Evolutionary conservation across 345 rosid genomes (phyloP).

Genomic region (Corchorus capsularis): DNA sequence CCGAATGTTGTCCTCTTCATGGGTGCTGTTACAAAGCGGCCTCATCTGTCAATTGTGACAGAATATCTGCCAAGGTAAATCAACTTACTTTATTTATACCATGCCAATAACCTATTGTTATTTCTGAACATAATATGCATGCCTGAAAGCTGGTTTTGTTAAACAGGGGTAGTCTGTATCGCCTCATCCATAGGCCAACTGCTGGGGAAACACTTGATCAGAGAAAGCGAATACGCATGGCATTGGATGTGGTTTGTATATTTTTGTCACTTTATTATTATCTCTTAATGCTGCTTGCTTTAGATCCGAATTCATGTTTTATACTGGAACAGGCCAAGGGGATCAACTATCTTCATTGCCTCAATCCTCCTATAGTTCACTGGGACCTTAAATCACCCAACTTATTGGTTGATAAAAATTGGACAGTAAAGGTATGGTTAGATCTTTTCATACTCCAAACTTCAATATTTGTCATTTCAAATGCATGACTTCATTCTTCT

Average conservation of each 20-base stretch:
- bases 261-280: neutral
- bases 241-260: conserved; percentile 82
- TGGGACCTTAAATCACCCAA: conserved; percentile 99
- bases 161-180: conserved; percentile 91
- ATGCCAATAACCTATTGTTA: neutral
- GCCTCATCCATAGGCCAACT: conserved; percentile 85
- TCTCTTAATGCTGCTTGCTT: neutral
- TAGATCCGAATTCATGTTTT: conserved; percentile 15
- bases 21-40: conserved; percentile 96
- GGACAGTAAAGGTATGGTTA: conserved; percentile 82
- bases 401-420: conserved; percentile 90
- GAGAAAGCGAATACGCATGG: conserved; percentile 89
- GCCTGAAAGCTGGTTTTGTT: conserved; percentile 14
- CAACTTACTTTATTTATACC: neutral
- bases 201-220: conserved; percentile 84
- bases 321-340: conserved; percentile 86
- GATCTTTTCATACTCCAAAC: neutral
- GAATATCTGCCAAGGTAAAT: conserved; percentile 88
- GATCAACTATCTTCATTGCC: conserved; percentile 89
- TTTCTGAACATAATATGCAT: neutral
- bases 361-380: conserved; percentile 87
- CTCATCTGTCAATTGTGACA: conserved; percentile 87
- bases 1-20: conserved; percentile 97
- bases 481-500: conserved; percentile 1
- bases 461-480: neutral